These are phyloP conservation scores for Beverwykella pulmonaria DNA, from an alignment of 495 filamentous ascomycete species.

Conservation along the genomic window DNA sequence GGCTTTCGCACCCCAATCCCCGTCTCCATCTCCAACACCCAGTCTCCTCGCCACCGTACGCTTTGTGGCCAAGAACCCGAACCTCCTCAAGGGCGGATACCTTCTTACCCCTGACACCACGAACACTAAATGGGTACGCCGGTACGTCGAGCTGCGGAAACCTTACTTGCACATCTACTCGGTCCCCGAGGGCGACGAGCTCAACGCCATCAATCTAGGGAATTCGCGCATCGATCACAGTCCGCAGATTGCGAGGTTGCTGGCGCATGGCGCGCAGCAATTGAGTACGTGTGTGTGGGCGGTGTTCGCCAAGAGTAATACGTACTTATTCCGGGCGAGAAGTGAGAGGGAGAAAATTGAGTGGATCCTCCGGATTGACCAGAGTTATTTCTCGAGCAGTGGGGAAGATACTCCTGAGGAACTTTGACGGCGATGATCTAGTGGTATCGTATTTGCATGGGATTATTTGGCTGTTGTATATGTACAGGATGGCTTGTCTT, in stretches of 20 bases:
- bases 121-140: conserved; percentile 79
- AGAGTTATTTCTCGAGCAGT: conserved; percentile 55
- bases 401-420: conserved; percentile 9
- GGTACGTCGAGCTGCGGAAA: conserved; percentile 88
- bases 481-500: neutral
- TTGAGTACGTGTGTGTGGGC: conserved; percentile 75
- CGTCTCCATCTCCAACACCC: conserved; percentile 43
- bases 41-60: conserved; percentile 67
- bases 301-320: conserved; percentile 88
- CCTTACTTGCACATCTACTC: conserved; percentile 91
- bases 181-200: conserved; percentile 82
- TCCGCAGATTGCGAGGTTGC: conserved; percentile 79
- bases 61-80: conserved; percentile 64
- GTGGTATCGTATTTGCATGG: neutral
- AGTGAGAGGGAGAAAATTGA: conserved; percentile 88
- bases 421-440: neutral
- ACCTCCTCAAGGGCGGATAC: conserved; percentile 79
- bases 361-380: conserved; percentile 84
- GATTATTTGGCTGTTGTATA: no score
- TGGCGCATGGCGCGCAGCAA: conserved; percentile 53
- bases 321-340: conserved; percentile 88
- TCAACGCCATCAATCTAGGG: conserved; percentile 81
- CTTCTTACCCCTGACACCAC: conserved; percentile 75
- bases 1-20: conserved; percentile 45
- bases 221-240: conserved; percentile 84